A percentile compares a stretch with the other conserved stretches of the same genome.
Evolutionary conservation across 2,329 filamentous ascomycete genomes (phyloP).

Genomic region (Drechslera avenae): DNA sequence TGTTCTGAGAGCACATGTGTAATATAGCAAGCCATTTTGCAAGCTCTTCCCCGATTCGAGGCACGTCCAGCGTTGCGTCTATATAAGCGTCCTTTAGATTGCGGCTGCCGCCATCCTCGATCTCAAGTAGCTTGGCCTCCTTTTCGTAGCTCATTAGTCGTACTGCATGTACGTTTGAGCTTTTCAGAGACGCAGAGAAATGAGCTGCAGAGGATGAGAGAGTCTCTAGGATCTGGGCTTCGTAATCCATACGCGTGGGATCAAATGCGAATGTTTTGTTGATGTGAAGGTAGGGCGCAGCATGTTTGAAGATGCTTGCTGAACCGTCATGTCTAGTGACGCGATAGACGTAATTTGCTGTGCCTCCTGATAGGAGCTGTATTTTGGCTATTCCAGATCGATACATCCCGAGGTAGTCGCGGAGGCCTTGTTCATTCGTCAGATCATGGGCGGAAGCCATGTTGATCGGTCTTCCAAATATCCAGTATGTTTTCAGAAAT

Average conservation of each 20-base stretch:
- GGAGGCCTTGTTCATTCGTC: slow-evolving; percentile 29
- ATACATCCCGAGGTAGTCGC: slow-evolving; percentile 23
- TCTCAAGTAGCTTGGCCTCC: slow-evolving; percentile 33
- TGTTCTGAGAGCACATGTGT: slow-evolving; percentile 23
- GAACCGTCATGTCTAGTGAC: slow-evolving; percentile 17
- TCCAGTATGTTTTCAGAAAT: background rate
- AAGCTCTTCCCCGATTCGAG: slow-evolving; percentile 28
- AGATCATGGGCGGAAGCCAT: slow-evolving; percentile 10
- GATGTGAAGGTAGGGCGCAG: slow-evolving; percentile 36
- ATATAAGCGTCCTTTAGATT: slow-evolving; percentile 44
- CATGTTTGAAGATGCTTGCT: slow-evolving; percentile 44
- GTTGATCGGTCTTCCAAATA: background rate
- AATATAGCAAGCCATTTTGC: slow-evolving; percentile 43
- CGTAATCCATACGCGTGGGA: slow-evolving; percentile 42
- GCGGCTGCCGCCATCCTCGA: slow-evolving; percentile 38
- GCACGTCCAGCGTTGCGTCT: slow-evolving; percentile 24
- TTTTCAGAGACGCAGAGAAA: background rate
- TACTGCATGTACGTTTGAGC: slow-evolving; percentile 24
- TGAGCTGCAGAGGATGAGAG: slow-evolving; percentile 15
- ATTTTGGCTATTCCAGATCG: slow-evolving; percentile 9
- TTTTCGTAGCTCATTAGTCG: slow-evolving; percentile 32
- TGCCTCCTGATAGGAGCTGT: slow-evolving; percentile 38
- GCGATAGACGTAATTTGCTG: slow-evolving; percentile 47
- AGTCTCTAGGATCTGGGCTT: slow-evolving; percentile 31
- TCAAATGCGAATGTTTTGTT: slow-evolving; percentile 34